Evolutionary conservation across 1,139 yeast species (phyloP).

Genomic region (Diutina mesorugosa): DNA sequence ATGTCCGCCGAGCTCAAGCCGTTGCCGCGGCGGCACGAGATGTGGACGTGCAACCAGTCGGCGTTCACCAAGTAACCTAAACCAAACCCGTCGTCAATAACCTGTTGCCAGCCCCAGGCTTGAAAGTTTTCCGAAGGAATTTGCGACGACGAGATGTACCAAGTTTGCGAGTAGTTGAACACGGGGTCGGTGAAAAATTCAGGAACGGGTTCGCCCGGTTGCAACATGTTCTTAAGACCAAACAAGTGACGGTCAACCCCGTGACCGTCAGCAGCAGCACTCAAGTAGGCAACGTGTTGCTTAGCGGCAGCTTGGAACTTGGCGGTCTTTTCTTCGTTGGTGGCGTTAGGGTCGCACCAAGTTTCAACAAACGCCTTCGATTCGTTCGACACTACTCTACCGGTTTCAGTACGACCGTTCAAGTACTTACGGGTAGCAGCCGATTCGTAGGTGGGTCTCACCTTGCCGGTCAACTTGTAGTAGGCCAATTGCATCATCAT

Average conservation of each 20-base stretch:
- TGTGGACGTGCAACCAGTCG: conserved; percentile 77
- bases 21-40: conserved; percentile 60
- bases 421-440: conserved; percentile 87
- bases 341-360: conserved; percentile 50
- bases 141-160: conserved; percentile 88
- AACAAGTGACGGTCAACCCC: conserved; percentile 93
- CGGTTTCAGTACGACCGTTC: conserved; percentile 94
- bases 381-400: conserved; percentile 75
- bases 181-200: conserved; percentile 68
- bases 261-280: conserved; percentile 70
- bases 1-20: conserved; percentile 58
- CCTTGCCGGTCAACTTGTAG: conserved; percentile 68
- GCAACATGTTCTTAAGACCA: conserved; percentile 69
- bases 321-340: conserved; percentile 45
- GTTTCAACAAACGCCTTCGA: conserved; percentile 62
- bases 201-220: conserved; percentile 50
- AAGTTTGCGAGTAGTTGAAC: conserved; percentile 60
- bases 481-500: conserved; percentile 66
- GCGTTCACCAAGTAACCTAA: conserved; percentile 86
- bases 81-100: conserved; percentile 88
- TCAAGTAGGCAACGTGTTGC: conserved; percentile 65
- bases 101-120: conserved; percentile 96
- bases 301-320: conserved; percentile 64
- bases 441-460: conserved; percentile 89
- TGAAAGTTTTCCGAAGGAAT: conserved; percentile 79